Percentiles rank a stretch among this genome's conserved stretches.
Conservation (phyloP, 495 filamentous ascomycete species). For the Penicillium diatomitis region DNA sequence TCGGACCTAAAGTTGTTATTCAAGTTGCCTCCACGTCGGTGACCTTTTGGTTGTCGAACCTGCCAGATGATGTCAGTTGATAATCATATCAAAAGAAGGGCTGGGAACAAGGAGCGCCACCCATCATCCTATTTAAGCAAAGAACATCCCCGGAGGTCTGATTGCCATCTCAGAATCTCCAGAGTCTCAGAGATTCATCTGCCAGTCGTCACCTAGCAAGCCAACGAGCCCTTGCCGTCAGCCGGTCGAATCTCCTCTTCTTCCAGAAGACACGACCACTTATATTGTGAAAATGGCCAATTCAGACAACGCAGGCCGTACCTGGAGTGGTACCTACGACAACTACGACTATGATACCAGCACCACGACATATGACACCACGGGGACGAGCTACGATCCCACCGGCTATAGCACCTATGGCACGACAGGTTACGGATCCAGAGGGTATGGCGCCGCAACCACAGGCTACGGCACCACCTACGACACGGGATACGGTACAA, state of each 20-base stretch:
- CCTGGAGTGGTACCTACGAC: constrained; percentile 4
- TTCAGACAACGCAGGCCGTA: constrained; percentile 7
- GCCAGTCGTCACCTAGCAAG: no score
- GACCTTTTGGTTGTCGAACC: neutral
- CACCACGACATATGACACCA: constrained; percentile 13
- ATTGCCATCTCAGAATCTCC: neutral
- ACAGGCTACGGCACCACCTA: constrained; percentile 31
- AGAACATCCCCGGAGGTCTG: neutral
- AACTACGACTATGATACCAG: constrained; percentile 10
- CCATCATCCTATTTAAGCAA: constrained; percentile 9
- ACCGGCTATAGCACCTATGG: constrained; percentile 14
- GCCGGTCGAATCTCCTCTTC: neutral
- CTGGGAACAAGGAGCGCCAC: constrained; percentile 1
- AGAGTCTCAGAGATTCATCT: neutral
- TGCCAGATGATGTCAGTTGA: constrained; percentile 11
- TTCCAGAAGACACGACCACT: constrained; percentile 1
- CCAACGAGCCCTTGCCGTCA: no score
- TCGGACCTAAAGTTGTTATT: no score
- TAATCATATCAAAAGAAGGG: constrained; percentile 4
- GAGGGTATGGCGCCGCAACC: constrained; percentile 26
- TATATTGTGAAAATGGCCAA: constrained; percentile 14
- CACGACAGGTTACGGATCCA: constrained; percentile 11
- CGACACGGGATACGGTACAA: constrained; percentile 29
- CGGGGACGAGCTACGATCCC: constrained; percentile 14
- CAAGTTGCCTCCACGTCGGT: constrained; percentile 5